A percentile compares a stretch with the other conserved stretches of the same genome.
Conservation (phyloP, 371 early-diverging fungal genomes). For the Funneliformis caledonium region DNA sequence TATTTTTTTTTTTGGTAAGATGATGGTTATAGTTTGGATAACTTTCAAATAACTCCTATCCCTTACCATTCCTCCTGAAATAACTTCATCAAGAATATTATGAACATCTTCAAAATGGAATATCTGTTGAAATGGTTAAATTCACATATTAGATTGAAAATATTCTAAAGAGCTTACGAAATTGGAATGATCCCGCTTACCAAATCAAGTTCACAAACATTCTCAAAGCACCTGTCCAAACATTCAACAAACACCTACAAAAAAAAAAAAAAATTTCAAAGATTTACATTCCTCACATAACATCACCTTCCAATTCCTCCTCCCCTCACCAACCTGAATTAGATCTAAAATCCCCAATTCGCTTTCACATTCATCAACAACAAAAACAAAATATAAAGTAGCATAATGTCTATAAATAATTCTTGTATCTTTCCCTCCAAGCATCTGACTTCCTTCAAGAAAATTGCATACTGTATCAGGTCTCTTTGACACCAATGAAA, state of each 20-base stretch:
- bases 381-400: conserved; percentile 96
- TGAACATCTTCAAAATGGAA: conserved; percentile 83
- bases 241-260: conserved; percentile 92
- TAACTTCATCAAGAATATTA: conserved; percentile 76
- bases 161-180: not conserved
- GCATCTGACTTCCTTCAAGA: conserved; percentile 82
- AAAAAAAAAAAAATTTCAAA: not conserved
- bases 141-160: not conserved
- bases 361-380: conserved; percentile 93
- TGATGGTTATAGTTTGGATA: no score
- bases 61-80: conserved; percentile 76
- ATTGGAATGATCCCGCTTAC: conserved; percentile 49
- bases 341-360: conserved; percentile 94
- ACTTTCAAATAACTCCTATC: not conserved
- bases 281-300: not conserved
- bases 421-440: conserved; percentile 86
- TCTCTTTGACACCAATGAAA: conserved; percentile 78
- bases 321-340: conserved; percentile 74
- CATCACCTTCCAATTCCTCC: not conserved
- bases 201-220: conserved; percentile 96
- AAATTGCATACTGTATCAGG: conserved; percentile 92
- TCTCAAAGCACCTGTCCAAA: conserved; percentile 90
- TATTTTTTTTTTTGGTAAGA: not conserved
- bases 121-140: conserved; percentile 52
- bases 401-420: conserved; percentile 93